Base-by-base conservation (phyloP, 192 early-diverging fungal species). In the Allomyces arbusculus region DNA sequence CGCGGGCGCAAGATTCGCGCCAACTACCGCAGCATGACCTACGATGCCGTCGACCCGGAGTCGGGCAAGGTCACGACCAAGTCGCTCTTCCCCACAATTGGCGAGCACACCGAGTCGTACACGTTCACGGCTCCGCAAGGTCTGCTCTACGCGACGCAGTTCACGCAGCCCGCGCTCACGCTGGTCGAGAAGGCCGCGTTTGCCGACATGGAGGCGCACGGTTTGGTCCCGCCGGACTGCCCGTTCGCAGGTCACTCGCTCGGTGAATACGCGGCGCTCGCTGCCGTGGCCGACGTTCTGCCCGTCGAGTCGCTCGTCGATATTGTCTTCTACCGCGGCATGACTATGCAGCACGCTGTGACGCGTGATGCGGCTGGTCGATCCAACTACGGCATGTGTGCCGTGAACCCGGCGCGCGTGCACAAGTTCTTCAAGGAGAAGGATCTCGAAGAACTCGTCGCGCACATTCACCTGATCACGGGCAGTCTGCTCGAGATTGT, bases 321-420 rank as follows among this genome's bases (percentile, higher is more conserved):
- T 68, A 86, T 97, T 23, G 89, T 90, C 23, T 95, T 97, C 77
- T 90, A 92, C 80, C 88, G 94, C 72, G 94, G 94, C 69, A 90
- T 92, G 89, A 92, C 91, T n/a, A 95, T 97, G 94, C 94, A 95
- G 80, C 78, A 87, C 50, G 88, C 91, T 22, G 94, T 97, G 1
- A 80, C 78, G 64, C 86, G 92, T 64, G 92, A 94, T 65, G 71
- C 73, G 1, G 33, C 77, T 23, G 81, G 88, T 45, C 82, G 87
- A n/a, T 95, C 94, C 62, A 80, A 89, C 68, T 97, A 91, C 77
- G 91, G 87, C 76, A 94, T 97, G 91, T 85, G 85, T 65, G 94
- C 94, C 61, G 89, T 90, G 66, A 94, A 94, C 76, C 94, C 94
- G 43, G 78, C 86, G 58, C 85, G 94, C 70, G 89, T 95, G n/a